Evolutionary conservation across 257 asterid genomes (phyloP).

Genomic region (Fraxinus americana): DNA sequence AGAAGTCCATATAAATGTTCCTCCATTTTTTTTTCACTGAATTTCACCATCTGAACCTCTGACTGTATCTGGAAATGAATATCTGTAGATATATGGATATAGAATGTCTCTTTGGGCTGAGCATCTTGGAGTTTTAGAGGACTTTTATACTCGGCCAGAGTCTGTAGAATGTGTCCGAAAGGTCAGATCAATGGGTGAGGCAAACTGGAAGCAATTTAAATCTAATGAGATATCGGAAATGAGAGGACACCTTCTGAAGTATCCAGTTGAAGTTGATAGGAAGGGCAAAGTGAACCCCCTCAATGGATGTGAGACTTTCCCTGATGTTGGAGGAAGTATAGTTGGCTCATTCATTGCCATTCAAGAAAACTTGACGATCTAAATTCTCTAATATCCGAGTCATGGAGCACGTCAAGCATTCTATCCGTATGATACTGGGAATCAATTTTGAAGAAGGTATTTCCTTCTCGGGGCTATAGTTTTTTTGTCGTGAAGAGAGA

Average conservation of each 20-base stretch:
- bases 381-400: neutral
- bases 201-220: constrained; percentile 80
- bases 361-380: constrained; percentile 91
- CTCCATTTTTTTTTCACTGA: neutral
- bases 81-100: constrained; percentile 75
- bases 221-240: constrained; percentile 71
- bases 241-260: constrained; percentile 87
- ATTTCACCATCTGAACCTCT: neutral
- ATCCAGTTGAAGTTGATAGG: constrained; percentile 87
- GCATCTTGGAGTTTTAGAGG: constrained; percentile 85
- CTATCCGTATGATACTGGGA: neutral
- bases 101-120: constrained; percentile 99
- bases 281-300: constrained; percentile 77
- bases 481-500: constrained; percentile 20
- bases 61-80: constrained; percentile 19
- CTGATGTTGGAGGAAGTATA: constrained; percentile 91
- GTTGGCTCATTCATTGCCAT: constrained; percentile 83
- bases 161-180: constrained; percentile 84
- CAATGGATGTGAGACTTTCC: constrained; percentile 72
- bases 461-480: neutral
- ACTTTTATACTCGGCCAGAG: constrained; percentile 78
- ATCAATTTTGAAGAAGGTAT: constrained; percentile 11
- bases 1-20: neutral
- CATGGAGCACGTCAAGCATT: neutral
- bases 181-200: constrained; percentile 76